Conservation (phyloP, 768 basidiomycete genomes). For the Podaxis rugospora region DNA sequence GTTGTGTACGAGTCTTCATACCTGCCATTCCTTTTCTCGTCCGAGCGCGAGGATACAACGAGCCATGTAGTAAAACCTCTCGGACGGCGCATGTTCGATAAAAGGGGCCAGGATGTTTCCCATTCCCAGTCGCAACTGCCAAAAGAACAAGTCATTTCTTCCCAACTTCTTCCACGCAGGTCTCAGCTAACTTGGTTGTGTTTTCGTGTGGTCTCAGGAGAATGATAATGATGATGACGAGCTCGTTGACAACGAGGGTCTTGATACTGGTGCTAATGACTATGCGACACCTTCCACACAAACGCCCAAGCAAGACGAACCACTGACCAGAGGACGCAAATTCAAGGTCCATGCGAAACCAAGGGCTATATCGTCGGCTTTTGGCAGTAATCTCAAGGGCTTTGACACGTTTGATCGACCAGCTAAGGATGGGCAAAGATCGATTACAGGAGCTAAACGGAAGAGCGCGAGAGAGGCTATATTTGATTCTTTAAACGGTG, state of each 20-base stretch:
- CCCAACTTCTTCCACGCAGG: neutral
- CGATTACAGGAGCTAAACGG: constrained; percentile 21
- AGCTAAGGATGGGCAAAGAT: neutral
- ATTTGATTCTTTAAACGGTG: constrained; percentile 37
- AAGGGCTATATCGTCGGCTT: constrained; percentile 21
- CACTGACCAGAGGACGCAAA: constrained; percentile 14
- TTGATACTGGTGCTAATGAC: neutral
- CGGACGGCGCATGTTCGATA: constrained; percentile 47
- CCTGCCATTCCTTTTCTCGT: constrained; percentile 15
- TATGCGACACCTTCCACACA: neutral
- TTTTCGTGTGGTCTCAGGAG: neutral
- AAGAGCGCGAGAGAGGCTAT: constrained; percentile 42
- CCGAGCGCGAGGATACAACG: constrained; percentile 1
- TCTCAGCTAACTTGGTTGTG: neutral
- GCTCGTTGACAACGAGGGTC: neutral
- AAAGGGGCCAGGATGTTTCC: constrained; percentile 35
- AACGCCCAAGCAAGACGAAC: neutral
- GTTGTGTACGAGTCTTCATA: constrained; percentile 15
- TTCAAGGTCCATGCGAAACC: constrained; percentile 22
- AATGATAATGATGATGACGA: neutral
- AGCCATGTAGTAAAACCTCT: constrained; percentile 18
- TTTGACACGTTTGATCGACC: constrained; percentile 13
- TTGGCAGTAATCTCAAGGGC: constrained; percentile 18
- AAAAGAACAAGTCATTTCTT: constrained; percentile 11
- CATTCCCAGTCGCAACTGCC: constrained; percentile 11